Evolutionary conservation across 2,329 filamentous ascomycete genomes (phyloP).

Genomic region (Talaromyces sp.): DNA sequence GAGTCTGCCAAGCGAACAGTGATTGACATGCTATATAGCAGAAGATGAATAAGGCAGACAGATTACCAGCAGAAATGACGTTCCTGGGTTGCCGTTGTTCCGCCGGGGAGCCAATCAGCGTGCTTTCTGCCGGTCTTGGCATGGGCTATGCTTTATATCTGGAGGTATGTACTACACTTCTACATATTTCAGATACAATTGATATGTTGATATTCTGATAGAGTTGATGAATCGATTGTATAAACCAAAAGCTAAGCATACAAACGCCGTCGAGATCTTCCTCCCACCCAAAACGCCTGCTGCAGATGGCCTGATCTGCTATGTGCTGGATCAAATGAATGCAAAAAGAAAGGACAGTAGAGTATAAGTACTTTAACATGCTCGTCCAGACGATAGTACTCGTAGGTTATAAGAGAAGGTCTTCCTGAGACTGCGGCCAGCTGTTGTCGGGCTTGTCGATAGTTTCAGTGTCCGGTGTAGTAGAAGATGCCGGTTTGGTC

Average conservation of each 20-base stretch:
- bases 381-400: too few relatives aligned
- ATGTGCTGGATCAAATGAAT: conserved; percentile 6
- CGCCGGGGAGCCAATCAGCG: conserved; percentile 9
- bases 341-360: too few relatives aligned
- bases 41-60: conserved; percentile 14
- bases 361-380: not conserved
- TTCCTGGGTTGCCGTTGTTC: conserved; percentile 13
- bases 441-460: not conserved
- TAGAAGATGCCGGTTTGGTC: not conserved
- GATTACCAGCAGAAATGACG: conserved; percentile 16
- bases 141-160: conserved; percentile 1
- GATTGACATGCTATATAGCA: too few relatives aligned
- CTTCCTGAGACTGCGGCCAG: conserved; percentile 6
- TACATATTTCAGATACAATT: not conserved
- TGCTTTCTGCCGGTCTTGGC: conserved; percentile 1
- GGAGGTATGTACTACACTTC: not conserved
- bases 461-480: not conserved
- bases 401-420: not conserved
- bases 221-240: not conserved
- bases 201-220: not conserved
- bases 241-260: not conserved
- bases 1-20: too few relatives aligned
- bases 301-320: conserved; percentile 17
- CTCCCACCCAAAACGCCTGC: conserved; percentile 6
- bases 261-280: conserved; percentile 4